A percentile compares a stretch with the other conserved stretches of the same genome.
Conservation (phyloP, 345 rosid genomes). For the Aquilaria malaccensis region DNA sequence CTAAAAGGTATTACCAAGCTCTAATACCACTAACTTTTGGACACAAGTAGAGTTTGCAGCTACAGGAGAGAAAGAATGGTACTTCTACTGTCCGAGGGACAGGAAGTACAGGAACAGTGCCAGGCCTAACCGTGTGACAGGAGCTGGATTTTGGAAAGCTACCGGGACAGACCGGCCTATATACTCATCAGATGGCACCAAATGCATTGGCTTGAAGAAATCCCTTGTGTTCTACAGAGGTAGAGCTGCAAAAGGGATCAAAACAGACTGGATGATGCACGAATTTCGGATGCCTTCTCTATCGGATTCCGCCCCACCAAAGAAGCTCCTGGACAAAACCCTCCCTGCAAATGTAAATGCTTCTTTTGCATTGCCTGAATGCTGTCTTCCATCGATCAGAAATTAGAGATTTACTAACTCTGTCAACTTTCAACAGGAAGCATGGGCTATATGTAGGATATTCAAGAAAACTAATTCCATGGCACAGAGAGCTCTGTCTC, state of each 20-base stretch:
- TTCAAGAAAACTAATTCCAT: constrained; percentile 75
- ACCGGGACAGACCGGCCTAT: constrained; percentile 97
- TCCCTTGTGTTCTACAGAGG: constrained; percentile 93
- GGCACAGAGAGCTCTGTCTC: constrained; percentile 63
- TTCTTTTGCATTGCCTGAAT: background rate
- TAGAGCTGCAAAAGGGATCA: constrained; percentile 83
- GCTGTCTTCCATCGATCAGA: background rate
- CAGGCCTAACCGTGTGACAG: constrained; percentile 87
- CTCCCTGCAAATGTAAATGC: constrained; percentile 53
- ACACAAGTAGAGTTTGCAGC: constrained; percentile 47
- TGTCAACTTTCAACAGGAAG: constrained; percentile 39
- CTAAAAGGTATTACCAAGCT: no score
- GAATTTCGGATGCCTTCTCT: constrained; percentile 86
- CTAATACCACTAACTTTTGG: no score
- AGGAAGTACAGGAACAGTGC: constrained; percentile 88
- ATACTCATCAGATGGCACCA: constrained; percentile 60
- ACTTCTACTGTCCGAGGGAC: constrained; percentile 88
- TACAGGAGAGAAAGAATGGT: constrained; percentile 92
- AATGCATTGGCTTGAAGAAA: constrained; percentile 87
- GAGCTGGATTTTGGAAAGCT: constrained; percentile 97
- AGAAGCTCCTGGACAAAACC: constrained; percentile 41
- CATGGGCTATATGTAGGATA: constrained; percentile 97
- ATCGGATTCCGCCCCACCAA: constrained; percentile 24
- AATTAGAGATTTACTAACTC: background rate
- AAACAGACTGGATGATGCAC: constrained; percentile 99